Conservation (phyloP, 345 rosid genomes). For the Isatis tinctoria region DNA sequence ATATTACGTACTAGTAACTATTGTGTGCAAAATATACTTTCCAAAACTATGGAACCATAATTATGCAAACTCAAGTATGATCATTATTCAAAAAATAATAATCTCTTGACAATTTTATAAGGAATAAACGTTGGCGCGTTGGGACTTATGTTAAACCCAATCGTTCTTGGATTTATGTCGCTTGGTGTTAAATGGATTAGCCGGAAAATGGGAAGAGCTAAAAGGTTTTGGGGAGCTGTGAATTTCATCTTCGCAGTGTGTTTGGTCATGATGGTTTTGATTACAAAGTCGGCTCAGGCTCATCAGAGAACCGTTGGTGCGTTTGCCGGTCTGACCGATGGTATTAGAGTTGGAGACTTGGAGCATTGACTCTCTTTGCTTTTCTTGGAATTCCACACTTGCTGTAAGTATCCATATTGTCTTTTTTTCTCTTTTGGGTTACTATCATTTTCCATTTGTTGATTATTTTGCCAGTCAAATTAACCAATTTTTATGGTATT, state of each 20-base stretch:
- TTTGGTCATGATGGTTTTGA: constrained; percentile 40
- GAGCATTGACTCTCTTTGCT: constrained; percentile 53
- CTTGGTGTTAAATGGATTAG: constrained; percentile 40
- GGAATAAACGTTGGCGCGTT: constrained; percentile 72
- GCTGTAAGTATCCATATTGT: constrained; percentile 38
- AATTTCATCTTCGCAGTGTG: constrained; percentile 54
- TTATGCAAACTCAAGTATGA: too few species aligned
- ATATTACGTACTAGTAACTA: too few species aligned
- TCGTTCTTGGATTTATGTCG: constrained; percentile 54
- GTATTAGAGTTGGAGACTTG: constrained; percentile 40
- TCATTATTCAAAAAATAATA: too few species aligned
- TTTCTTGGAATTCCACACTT: constrained; percentile 69
- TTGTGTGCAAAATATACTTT: too few species aligned
- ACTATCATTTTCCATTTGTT: background rate
- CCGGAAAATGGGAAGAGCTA: constrained; percentile 41
- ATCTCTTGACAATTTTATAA: too few species aligned
- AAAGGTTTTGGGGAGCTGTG: constrained; percentile 58
- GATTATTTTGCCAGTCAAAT: background rate
- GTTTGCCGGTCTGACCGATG: constrained; percentile 29
- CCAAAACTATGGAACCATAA: too few species aligned
- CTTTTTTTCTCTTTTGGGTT: background rate
- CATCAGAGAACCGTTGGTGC: constrained; percentile 12
- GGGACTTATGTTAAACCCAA: constrained; percentile 64
- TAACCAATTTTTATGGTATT: background rate
- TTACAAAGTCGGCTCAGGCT: constrained; percentile 57